These are phyloP conservation scores for Diaporthe aspalathi DNA, from an alignment of 2,329 filamentous ascomycete genomes.

Conservation along the genomic window DNA sequence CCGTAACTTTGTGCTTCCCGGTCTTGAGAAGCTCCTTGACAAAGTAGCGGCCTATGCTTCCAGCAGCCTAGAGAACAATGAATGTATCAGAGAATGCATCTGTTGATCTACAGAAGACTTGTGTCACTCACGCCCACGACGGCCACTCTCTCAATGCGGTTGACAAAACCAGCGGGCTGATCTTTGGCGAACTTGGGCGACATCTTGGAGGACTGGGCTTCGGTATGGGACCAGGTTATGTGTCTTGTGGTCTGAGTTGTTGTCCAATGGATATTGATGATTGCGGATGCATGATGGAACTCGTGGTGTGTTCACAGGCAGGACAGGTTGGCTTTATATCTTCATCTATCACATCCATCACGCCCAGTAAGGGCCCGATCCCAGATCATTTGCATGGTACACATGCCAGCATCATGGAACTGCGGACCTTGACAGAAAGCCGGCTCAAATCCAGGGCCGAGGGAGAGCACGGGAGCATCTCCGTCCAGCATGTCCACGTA, in stretches of 20 bases:
- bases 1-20: slow-evolving; percentile 63
- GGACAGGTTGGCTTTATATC: not conserved
- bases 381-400: not conserved
- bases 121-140: slow-evolving; percentile 58
- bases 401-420: not conserved
- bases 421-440: not conserved
- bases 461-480: not conserved
- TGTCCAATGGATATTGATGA: not conserved
- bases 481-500: not conserved
- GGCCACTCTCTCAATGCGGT: slow-evolving; percentile 57
- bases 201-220: slow-evolving; percentile 1
- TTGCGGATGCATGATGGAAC: not conserved
- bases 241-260: not conserved
- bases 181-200: slow-evolving; percentile 39
- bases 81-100: not conserved
- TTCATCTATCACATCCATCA: not conserved
- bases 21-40: slow-evolving; percentile 55
- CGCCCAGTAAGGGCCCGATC: not conserved
- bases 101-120: not conserved
- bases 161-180: slow-evolving; percentile 45
- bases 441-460: slow-evolving; percentile 18
- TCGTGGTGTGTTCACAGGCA: not conserved
- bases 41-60: slow-evolving; percentile 54
- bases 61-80: slow-evolving; percentile 54
- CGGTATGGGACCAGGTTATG: too few species aligned